Evolutionary conservation across 257 asterid species (phyloP).

Genomic region (Knoxia roxburghii): DNA sequence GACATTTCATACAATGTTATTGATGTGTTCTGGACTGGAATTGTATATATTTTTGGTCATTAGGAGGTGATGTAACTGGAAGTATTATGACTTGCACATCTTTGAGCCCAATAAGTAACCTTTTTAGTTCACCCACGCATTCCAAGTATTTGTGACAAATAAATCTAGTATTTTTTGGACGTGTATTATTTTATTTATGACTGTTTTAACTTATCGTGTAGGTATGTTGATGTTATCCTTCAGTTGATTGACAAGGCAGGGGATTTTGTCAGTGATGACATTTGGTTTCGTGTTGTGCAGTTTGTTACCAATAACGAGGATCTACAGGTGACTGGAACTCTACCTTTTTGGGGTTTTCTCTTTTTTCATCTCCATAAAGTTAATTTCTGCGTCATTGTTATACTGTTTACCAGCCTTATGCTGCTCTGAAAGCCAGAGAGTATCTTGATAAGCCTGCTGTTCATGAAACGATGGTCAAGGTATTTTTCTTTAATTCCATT

Average conservation of each 20-base stretch:
- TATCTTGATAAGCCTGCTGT: constrained; percentile 91
- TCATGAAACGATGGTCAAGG: constrained; percentile 98
- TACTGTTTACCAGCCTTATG: constrained; percentile 65
- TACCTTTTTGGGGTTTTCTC: background rate
- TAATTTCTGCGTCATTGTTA: background rate
- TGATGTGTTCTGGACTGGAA: background rate
- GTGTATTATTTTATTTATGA: background rate
- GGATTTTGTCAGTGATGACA: constrained; percentile 95
- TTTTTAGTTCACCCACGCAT: background rate
- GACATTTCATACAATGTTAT: background rate
- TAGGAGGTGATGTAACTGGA: constrained; percentile 1
- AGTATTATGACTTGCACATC: background rate
- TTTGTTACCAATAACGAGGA: constrained; percentile 93
- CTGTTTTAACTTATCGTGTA: constrained; percentile 22
- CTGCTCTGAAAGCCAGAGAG: constrained; percentile 85
- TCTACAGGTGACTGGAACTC: constrained; percentile 58
- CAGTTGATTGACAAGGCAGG: constrained; percentile 99
- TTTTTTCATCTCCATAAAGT: background rate
- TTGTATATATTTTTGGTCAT: background rate
- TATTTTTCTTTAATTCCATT: constrained; percentile 20
- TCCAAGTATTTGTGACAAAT: background rate
- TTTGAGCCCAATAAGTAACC: background rate
- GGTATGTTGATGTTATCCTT: constrained; percentile 97
- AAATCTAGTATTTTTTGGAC: background rate
- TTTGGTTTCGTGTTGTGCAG: constrained; percentile 98